Evolutionary conservation across 495 filamentous ascomycete species (phyloP).

Genomic region (Aspergillus steynii): DNA sequence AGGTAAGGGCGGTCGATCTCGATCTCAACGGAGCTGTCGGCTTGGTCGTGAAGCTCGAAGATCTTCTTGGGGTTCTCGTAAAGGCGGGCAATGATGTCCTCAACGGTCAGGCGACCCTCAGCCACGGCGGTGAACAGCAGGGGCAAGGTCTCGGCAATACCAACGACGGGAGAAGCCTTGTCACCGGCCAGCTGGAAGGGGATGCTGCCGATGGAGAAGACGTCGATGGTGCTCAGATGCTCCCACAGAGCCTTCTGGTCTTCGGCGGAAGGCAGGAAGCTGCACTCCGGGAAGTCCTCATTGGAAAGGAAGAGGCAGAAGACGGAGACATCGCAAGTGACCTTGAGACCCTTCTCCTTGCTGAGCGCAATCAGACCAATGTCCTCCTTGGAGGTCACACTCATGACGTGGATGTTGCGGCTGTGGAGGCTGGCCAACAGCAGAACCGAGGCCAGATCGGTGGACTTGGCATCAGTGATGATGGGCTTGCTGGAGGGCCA

Average conservation of each 20-base stretch:
- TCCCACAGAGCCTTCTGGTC: constrained; percentile 82
- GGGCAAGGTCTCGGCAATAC: constrained; percentile 75
- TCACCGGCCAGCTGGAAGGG: constrained; percentile 75
- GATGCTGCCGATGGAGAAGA: constrained; percentile 81
- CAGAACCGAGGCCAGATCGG: constrained; percentile 77
- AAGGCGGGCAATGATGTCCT: constrained; percentile 69
- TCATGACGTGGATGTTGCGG: constrained; percentile 81
- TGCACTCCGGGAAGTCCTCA: constrained; percentile 70
- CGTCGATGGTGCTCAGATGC: constrained; percentile 73
- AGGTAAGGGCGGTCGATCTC: constrained; percentile 70
- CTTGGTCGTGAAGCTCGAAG: constrained; percentile 84
- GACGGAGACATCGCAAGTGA: constrained; percentile 82
- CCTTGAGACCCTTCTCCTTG: constrained; percentile 80
- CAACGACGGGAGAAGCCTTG: constrained; percentile 57
- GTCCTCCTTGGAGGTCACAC: constrained; percentile 79
- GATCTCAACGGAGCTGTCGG: constrained; percentile 71
- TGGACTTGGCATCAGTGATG: constrained; percentile 82
- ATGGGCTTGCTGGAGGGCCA: constrained; percentile 85
- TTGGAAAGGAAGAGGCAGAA: constrained; percentile 79
- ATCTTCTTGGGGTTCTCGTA: constrained; percentile 84
- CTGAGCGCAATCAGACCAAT: constrained; percentile 76
- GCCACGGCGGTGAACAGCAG: constrained; percentile 76
- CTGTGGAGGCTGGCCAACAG: constrained; percentile 79
- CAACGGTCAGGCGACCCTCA: constrained; percentile 71
- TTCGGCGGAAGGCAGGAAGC: constrained; percentile 63